Conservation (phyloP, 78 protist species). For the Corallochytrium limacisporum region DNA sequence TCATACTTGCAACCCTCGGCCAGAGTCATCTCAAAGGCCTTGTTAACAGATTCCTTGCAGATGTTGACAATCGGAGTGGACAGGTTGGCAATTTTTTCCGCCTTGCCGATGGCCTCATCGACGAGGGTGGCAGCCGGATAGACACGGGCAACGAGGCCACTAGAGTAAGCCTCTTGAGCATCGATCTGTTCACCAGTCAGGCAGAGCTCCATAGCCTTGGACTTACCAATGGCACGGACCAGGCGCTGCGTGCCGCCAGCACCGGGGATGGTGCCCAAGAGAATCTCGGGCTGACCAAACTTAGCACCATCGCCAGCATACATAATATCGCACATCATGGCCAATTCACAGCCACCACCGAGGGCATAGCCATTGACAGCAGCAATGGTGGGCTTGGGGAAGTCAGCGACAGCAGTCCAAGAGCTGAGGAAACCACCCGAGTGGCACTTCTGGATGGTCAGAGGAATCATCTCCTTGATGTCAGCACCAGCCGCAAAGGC, state of each 20-base stretch:
- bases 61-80: constrained; percentile 50
- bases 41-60: constrained; percentile 70
- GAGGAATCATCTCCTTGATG: constrained; percentile 77
- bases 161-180: constrained; percentile 28
- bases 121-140: not conserved
- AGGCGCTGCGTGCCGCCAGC: constrained; percentile 92
- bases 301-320: constrained; percentile 64
- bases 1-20: constrained; percentile 69
- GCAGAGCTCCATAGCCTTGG: constrained; percentile 84
- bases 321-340: constrained; percentile 90
- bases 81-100: constrained; percentile 51
- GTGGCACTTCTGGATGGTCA: constrained; percentile 6
- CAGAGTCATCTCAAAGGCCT: constrained; percentile 54
- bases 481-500: constrained; percentile 97
- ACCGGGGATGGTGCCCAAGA: constrained; percentile 89
- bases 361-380: constrained; percentile 92
- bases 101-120: not conserved
- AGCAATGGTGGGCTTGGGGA: constrained; percentile 82
- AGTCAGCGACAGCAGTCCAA: constrained; percentile 36
- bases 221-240: constrained; percentile 78
- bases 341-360: constrained; percentile 96
- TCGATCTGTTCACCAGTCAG: constrained; percentile 62
- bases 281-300: constrained; percentile 93
- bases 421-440: constrained; percentile 40
- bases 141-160: constrained; percentile 67